Conservation (phyloP, 768 basidiomycete genomes). For the Leucocoprinus birnbaumii region DNA sequence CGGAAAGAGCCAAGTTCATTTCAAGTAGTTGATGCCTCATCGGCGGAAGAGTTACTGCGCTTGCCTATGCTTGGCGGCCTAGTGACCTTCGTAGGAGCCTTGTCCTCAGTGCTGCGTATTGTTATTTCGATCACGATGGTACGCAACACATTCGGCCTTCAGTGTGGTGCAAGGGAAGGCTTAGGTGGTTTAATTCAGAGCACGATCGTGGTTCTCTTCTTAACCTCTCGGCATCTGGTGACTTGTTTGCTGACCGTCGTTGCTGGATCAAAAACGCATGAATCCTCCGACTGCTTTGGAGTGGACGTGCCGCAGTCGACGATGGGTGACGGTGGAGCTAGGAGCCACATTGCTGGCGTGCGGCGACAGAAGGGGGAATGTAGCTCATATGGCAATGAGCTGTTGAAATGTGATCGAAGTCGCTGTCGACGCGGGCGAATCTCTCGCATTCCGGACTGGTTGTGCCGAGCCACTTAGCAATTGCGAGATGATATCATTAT, state of each 20-base stretch:
- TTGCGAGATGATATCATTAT: constrained; percentile 24
- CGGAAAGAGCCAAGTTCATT: neutral
- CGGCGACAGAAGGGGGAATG: neutral
- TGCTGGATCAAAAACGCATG: neutral
- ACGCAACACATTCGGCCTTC: too few relatives aligned
- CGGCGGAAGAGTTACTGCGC: constrained; percentile 5
- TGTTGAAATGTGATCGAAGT: neutral
- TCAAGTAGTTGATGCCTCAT: constrained; percentile 3
- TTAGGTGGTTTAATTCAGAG: neutral
- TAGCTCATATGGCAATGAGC: neutral
- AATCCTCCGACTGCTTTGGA: neutral
- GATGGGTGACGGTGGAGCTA: neutral
- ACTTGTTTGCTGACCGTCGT: neutral
- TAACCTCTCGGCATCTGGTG: constrained; percentile 1
- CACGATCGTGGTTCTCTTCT: neutral
- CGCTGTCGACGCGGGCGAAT: neutral
- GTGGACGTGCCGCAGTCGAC: neutral
- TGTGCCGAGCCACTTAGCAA: neutral
- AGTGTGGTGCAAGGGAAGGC: neutral
- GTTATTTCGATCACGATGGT: constrained; percentile 7
- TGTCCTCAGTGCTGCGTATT: neutral
- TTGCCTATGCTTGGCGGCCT: neutral
- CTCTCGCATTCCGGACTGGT: constrained; percentile 7
- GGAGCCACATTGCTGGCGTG: neutral
- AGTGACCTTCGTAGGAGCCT: neutral